These are phyloP conservation scores for Cyclotella baltica DNA, from an alignment of 108 stramenopile genomes.

Conservation along the genomic window DNA sequence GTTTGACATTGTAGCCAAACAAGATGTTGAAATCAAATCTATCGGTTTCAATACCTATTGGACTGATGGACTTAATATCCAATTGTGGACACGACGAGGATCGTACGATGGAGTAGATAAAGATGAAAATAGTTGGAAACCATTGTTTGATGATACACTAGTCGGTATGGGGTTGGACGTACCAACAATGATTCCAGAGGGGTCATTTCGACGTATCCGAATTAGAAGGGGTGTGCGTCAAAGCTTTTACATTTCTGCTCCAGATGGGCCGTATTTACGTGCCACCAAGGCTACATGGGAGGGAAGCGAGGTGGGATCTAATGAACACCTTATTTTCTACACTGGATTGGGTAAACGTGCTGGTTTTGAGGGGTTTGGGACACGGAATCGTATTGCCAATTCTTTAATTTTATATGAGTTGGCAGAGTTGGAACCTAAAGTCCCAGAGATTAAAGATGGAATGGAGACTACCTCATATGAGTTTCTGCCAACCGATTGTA, in stretches of 20 bases:
- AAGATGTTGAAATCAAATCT: conserved; percentile 5
- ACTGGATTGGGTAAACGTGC: conserved; percentile 30
- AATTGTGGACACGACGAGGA: conserved; percentile 30
- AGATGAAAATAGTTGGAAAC: conserved; percentile 19
- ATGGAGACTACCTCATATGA: neutral
- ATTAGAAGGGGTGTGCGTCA: neutral
- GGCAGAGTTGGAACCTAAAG: neutral
- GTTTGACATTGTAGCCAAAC: conserved; percentile 36
- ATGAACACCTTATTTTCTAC: conserved; percentile 30
- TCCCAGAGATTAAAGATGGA: neutral
- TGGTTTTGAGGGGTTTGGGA: neutral
- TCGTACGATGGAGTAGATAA: conserved; percentile 26
- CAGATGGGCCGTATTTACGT: conserved; percentile 37
- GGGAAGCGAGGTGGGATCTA: conserved; percentile 21
- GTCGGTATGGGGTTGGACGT: conserved; percentile 26
- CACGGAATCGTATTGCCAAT: conserved; percentile 12
- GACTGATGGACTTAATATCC: conserved; percentile 1
- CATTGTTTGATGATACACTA: conserved; percentile 13
- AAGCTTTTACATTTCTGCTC: conserved; percentile 34
- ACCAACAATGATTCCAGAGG: conserved; percentile 25
- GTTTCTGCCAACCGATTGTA: conserved; percentile 9
- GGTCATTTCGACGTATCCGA: conserved; percentile 19
- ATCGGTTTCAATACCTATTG: conserved; percentile 41
- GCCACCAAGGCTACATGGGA: conserved; percentile 10
- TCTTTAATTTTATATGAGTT: conserved; percentile 9